A percentile compares a stretch with the other conserved stretches of the same genome.
phyloP scores from a whole-genome alignment of 2,329 filamentous ascomycete genomes.

The Coniella vitis region DNA sequence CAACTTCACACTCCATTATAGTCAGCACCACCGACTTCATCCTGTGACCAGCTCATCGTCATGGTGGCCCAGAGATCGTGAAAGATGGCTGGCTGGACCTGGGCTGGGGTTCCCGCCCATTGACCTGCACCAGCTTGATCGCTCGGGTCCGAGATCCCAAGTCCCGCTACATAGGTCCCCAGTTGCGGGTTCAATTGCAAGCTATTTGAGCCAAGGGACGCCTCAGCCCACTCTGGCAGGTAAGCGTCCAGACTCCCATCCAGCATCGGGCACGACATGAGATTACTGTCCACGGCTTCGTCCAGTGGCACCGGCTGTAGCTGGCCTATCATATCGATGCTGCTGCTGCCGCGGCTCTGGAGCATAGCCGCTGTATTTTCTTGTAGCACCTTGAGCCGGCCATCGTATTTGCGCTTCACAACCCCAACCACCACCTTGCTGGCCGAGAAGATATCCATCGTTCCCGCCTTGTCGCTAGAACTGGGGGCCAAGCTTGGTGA shows the following conservation, averaged over 20 bases:
- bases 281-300: slow-evolving; percentile 18
- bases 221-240: slow-evolving; percentile 38
- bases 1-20: not conserved
- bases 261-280: slow-evolving; percentile 41
- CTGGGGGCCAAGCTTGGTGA: slow-evolving; percentile 17
- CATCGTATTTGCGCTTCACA: slow-evolving; percentile 39
- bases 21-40: slow-evolving; percentile 4
- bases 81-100: slow-evolving; percentile 23
- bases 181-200: not conserved
- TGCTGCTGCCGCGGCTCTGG: not conserved
- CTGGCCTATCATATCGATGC: not conserved
- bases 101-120: not conserved
- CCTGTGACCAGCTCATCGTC: slow-evolving; percentile 36
- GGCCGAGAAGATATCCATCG: slow-evolving; percentile 37
- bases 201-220: slow-evolving; percentile 18
- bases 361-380: no score
- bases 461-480: slow-evolving; percentile 18
- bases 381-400: slow-evolving; percentile 30
- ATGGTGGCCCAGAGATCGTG: slow-evolving; percentile 43
- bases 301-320: slow-evolving; percentile 13
- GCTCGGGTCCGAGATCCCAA: not conserved
- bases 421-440: slow-evolving; percentile 39
- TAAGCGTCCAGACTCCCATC: slow-evolving; percentile 43
- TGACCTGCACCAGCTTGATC: slow-evolving; percentile 3
- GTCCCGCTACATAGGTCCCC: slow-evolving; percentile 3